Base-by-base conservation (phyloP, 805 yeast species). In the Lipomyces chichibuensis region DNA sequence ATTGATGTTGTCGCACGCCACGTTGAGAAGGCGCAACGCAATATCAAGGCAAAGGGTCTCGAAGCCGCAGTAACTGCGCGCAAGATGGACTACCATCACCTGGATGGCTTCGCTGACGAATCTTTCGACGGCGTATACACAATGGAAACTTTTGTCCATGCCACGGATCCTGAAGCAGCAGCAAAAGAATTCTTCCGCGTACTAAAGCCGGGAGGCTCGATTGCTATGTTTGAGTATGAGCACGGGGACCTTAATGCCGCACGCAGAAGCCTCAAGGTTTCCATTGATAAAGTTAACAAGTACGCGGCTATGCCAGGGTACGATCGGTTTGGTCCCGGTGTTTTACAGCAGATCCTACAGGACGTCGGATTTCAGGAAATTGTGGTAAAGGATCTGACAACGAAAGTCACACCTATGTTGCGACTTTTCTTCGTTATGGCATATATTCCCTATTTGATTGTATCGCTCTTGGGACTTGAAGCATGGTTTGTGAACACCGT, bases 1-100 rank as follows among this genome's bases (percentile, higher is more conserved):
- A 49, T 49, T 14, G 53, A 49, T 17, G 53, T 49, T 49, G 53
- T 49, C 25, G 53, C 6, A 25, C 53, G 53, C 53, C 53, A 49
- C 53, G 25, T 49, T 49, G 27, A 20, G n/a, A 49, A 49, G 53
- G 53, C 53, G n/a, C 53, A 49, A 17, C 53, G 53, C 53, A 49
- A 49, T 49, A 7, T 49, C 53, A 17, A 5, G 53, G 53, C 53
- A 7, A 25, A 14, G 0, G 53, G 53, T 3, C 53, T 49, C 53
- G n/a, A 49, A 17, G 27, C 6, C 53, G 25, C 53, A 13, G 53
- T 49, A 25, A 17, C 53, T 4, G 53, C n/a, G 27, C 53, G 53
- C 53, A 49, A 49, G 53, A 49, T 49, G 53, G 53, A 49, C n/a
- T 49, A 49, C 53, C 53, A 49, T 17, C 53, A 49, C 53, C 53